Evolutionary conservation across 2,329 filamentous ascomycete species (phyloP), one percentile per base, ranked within the genome.

Genomic region (Lomentospora prolificans): DNA sequence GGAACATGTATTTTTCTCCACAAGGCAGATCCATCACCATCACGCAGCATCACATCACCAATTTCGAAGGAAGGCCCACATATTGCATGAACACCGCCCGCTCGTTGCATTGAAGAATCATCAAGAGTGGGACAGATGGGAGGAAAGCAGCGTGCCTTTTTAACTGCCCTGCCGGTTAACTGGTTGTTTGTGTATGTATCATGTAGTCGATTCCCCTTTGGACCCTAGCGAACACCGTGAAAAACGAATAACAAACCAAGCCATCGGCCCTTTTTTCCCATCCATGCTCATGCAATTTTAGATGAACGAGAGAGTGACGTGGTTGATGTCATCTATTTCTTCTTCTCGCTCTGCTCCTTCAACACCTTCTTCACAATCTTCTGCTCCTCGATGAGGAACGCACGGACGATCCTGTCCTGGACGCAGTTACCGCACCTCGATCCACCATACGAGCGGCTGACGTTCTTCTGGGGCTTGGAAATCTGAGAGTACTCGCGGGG

Each of bases 311-410:
- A 55, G 51, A 51, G 33, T 60, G 53, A 59, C 51, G 56, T 36
- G 56, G 64, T 58, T 61, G 56, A 59, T 58, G 30, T 75, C 77
- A 63, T 80, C 83, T 88, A 84, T 79, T 84, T 84, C 80, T 83
- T 84, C 76, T 80, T 84, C 68, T 79, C 74, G 70, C 77, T 72
- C 80, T 95, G 89, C 84, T 97, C 92, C 88, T 96, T 96, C 75
- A 97, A 85, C 70, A 99, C 94, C 89, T 99, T 99, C 90, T 99
- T 99, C 78, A 99, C 94, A 69, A 99, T 97, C 89, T 99, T 99
- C 84, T 99, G 94, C 86, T 99, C 94, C 83, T 99, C 95, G 65
- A 99, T 97, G 75, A 99, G 80, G 87, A 99, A 99, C 63, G 94
- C 94, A 68, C 94, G 90, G 67, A 96, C 90, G 67, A 99, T 89